These are phyloP conservation scores for Monilinia polystroma DNA, from an alignment of 2,329 filamentous ascomycete species.

Conservation along the genomic window DNA sequence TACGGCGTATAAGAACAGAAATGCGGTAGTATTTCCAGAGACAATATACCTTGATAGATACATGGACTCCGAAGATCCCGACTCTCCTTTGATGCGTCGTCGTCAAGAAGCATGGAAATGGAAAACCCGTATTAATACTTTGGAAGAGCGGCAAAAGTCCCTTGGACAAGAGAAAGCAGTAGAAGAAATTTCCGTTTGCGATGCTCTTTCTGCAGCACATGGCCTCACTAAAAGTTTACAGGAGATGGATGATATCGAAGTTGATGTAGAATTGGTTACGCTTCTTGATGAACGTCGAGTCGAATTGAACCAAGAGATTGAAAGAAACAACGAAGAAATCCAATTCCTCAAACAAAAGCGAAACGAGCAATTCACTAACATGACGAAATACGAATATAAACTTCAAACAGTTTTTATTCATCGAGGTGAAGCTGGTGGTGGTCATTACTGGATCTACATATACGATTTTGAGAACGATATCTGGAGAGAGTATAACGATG, in stretches of 20 bases:
- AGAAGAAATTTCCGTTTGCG: constrained; percentile 34
- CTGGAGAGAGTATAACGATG: constrained; percentile 96
- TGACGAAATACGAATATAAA: constrained; percentile 69
- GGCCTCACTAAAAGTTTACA: constrained; percentile 47
- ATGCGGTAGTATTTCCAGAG: constrained; percentile 76
- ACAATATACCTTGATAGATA: constrained; percentile 86
- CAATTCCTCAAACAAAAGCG: constrained; percentile 44
- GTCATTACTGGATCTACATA: constrained; percentile 95
- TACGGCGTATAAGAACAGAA: constrained; percentile 67
- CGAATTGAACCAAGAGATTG: constrained; percentile 48
- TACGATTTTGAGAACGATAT: constrained; percentile 77
- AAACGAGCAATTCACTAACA: constrained; percentile 58
- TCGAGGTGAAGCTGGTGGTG: constrained; percentile 66
- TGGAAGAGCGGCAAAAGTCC: constrained; percentile 46
- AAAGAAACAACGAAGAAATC: constrained; percentile 49
- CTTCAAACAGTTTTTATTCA: constrained; percentile 95
- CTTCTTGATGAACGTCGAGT: constrained; percentile 48
- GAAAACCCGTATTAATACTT: constrained; percentile 59
- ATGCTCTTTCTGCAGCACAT: constrained; percentile 39
- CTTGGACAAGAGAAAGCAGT: constrained; percentile 28
- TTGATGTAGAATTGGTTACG: constrained; percentile 44
- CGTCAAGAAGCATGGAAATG: constrained; percentile 73
- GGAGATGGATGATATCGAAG: constrained; percentile 45
- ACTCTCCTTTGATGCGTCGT: constrained; percentile 60
- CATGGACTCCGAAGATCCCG: constrained; percentile 61